Percentiles rank a stretch among this genome's conserved stretches.
These are phyloP conservation scores for Jaapia argillacea DNA, from an alignment of 768 basidiomycete species.

Conservation along the genomic window DNA sequence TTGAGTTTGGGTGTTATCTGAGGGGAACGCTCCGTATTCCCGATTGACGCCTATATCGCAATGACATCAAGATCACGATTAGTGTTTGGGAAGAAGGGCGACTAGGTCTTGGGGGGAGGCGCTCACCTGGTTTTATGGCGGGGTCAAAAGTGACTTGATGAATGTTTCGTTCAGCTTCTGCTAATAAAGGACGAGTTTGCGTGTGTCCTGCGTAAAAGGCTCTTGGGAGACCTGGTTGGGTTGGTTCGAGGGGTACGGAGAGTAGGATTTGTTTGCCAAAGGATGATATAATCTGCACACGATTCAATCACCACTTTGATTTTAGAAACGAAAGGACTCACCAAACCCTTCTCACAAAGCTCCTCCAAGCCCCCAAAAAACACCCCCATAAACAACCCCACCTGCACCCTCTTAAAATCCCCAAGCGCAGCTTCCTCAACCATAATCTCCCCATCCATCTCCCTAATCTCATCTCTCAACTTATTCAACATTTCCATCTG, in stretches of 20 bases:
- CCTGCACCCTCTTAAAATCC: slow-evolving; percentile 71
- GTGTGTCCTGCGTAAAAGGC: slow-evolving; percentile 60
- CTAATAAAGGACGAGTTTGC: slow-evolving; percentile 48
- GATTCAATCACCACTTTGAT: background rate
- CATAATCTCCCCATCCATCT: slow-evolving; percentile 76
- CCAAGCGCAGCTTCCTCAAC: slow-evolving; percentile 70
- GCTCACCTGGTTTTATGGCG: background rate
- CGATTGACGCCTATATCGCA: too few relatives aligned
- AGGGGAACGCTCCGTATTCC: too few relatives aligned
- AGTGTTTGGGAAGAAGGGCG: too few relatives aligned
- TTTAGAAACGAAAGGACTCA: slow-evolving; percentile 13
- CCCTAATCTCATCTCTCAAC: slow-evolving; percentile 67
- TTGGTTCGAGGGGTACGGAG: slow-evolving; percentile 73
- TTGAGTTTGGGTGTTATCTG: too few relatives aligned
- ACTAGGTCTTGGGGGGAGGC: too few relatives aligned
- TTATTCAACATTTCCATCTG: slow-evolving; percentile 68
- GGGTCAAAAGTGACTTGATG: background rate
- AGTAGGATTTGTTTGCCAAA: slow-evolving; percentile 41
- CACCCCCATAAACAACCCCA: slow-evolving; percentile 63
- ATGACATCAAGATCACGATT: too few relatives aligned
- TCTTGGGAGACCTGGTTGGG: slow-evolving; percentile 71
- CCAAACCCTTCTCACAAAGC: slow-evolving; percentile 69
- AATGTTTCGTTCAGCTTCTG: slow-evolving; percentile 33
- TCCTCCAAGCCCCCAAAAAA: slow-evolving; percentile 87
- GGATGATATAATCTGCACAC: slow-evolving; percentile 39